Evolutionary conservation across 345 rosid species (phyloP), one percentile per base, ranked within the genome.

Genomic region (Moricandia moricandioides): DNA sequence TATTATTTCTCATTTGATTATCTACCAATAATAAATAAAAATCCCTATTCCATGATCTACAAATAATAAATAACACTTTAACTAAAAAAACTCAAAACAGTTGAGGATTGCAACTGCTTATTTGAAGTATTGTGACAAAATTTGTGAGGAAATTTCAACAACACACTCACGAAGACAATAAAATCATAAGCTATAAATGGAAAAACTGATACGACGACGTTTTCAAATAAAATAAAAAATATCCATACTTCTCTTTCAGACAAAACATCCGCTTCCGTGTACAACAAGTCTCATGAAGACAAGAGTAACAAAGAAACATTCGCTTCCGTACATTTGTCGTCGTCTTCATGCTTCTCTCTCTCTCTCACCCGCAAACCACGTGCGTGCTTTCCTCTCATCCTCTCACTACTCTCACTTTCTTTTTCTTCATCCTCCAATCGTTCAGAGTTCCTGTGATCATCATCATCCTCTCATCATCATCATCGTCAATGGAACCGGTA

Each of bases 281-380:
- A 13, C 7, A 45, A 43, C 49, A 49, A n/a, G n/a, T n/a, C 9
- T 43, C 78, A 91, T 11, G 83, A 85, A 35, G 16, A 75, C 14
- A 26, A 24, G 7, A 61, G 63, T 43, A 43, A 43, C 49, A 13
- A 43, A 43, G 10, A 14, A 24, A 11, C 56, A 2, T 34, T 76
- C 54, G 30, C 27, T 70, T 76, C 88, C 84, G 78, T 82, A 69
- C 81, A 78, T 73, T 78, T 59, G 61, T 67, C 62, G 21, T 74
- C 37, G n/a, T 69, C 37, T 8, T 69, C 37, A 70, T 81, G 82
- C 86, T 0, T 56, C 61, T 26, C 24, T 43, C 52, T 73, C 24
- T 21, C 24, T 43, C 52, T 73, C 73, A 59, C 76, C 73, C 71
- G 34, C 74, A 24, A 62, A 58, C 24, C 33, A 64, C 78, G 73